phyloP scores from a whole-genome alignment of 2,329 filamentous ascomycete genomes.

The Colletotrichum endophyticum region DNA sequence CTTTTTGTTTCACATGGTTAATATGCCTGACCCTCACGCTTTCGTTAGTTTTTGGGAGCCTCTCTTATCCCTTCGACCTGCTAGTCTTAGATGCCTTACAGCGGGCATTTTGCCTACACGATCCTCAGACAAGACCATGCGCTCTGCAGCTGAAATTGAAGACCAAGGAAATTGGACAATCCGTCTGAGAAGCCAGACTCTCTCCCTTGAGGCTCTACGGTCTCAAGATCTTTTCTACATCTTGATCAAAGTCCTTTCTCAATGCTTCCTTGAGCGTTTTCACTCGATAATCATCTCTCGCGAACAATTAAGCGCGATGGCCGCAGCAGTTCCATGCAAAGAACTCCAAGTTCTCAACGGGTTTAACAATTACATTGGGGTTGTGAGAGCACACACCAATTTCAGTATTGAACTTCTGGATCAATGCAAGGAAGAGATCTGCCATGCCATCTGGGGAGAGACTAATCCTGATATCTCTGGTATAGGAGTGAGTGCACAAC shows the following conservation, averaged over 20 bases:
- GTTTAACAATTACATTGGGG: not conserved
- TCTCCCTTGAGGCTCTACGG: no score
- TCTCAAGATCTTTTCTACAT: no score
- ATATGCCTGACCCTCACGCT: accelerated
- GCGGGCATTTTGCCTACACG: no score
- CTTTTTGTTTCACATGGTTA: not conserved
- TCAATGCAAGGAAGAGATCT: not conserved
- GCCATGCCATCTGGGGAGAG: not conserved
- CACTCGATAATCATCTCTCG: no score
- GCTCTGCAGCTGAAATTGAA: no score
- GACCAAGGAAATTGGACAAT: no score
- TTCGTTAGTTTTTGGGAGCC: not conserved
- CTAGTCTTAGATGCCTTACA: no score
- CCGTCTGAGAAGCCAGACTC: no score
- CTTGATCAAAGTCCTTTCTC: not conserved
- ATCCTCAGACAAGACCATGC: no score
- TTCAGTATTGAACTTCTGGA: not conserved
- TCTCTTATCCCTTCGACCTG: accelerated
- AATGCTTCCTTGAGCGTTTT: accelerated
- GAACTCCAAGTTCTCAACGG: not conserved
- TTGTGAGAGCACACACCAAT: not conserved
- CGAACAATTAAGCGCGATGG: not conserved
- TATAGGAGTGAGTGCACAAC: not conserved
- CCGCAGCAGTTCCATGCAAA: not conserved
- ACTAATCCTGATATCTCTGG: not conserved